These are phyloP conservation scores for Ophiocytium majus DNA, from an alignment of 352 stramenopile species.

Conservation along the genomic window DNA sequence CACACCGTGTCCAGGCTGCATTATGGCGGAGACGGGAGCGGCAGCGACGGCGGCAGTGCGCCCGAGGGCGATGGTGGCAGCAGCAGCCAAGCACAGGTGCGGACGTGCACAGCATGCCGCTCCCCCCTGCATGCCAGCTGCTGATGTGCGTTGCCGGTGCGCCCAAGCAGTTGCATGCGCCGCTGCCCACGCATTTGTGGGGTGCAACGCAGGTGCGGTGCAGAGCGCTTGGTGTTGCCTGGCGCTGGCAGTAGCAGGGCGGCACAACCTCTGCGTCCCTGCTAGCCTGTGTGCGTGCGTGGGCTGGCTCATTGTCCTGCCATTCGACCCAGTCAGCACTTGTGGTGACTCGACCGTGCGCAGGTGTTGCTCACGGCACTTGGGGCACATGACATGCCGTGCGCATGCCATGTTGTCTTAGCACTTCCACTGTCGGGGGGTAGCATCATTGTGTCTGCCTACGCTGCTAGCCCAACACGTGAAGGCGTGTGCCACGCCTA, in stretches of 20 bases:
- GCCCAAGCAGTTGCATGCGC: not conserved
- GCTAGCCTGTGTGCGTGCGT: no score
- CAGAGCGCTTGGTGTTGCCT: not conserved
- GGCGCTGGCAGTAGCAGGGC: not conserved
- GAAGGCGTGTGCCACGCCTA: not conserved
- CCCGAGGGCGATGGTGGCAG: no score
- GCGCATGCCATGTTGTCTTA: no score
- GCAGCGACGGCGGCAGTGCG: not conserved
- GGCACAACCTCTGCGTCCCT: not conserved
- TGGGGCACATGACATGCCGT: no score
- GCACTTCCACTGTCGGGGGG: no score
- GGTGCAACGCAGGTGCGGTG: not conserved
- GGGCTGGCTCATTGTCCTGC: no score
- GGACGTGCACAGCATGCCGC: not conserved
- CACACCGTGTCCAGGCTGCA: slow-evolving; percentile 32
- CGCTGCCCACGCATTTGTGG: not conserved
- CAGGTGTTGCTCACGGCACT: no score
- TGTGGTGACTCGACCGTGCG: no score
- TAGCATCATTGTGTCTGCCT: no score
- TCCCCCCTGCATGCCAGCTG: no score
- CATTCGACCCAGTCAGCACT: no score
- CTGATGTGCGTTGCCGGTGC: no score
- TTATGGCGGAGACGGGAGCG: slow-evolving; percentile 18
- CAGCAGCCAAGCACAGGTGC: not conserved
- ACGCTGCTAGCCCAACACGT: not conserved